A percentile compares a stretch with the other conserved stretches of the same genome.
These are phyloP conservation scores for Claviceps spartinae DNA, from an alignment of 2,329 filamentous ascomycete species.

Conservation along the genomic window DNA sequence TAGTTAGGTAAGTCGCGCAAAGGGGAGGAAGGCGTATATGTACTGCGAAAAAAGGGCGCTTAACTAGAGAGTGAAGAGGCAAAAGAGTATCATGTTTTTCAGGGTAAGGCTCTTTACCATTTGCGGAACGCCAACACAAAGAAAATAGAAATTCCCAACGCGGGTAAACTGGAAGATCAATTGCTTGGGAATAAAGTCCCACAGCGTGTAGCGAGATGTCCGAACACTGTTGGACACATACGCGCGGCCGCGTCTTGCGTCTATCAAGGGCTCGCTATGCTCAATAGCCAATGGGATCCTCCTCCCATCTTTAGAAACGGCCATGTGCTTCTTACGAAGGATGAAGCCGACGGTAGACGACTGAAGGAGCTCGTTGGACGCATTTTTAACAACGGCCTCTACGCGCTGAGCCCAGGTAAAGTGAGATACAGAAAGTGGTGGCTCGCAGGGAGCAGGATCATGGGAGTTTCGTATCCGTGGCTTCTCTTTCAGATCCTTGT, in stretches of 20 bases:
- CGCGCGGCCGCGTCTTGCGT: slow-evolving; percentile 33
- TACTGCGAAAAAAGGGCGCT: neutral
- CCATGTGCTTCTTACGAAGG: slow-evolving; percentile 52
- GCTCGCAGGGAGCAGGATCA: neutral
- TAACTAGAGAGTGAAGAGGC: neutral
- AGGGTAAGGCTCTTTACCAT: slow-evolving; percentile 28
- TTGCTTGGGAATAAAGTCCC: slow-evolving; percentile 77
- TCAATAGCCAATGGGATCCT: slow-evolving; percentile 30
- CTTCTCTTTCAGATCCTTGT: slow-evolving; percentile 2
- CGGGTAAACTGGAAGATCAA: slow-evolving; percentile 77
- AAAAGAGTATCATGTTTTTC: neutral
- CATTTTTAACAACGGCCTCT: slow-evolving; percentile 8
- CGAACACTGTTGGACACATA: slow-evolving; percentile 54
- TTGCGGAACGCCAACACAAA: slow-evolving; percentile 72
- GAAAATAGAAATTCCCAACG: slow-evolving; percentile 76
- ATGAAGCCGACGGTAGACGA: slow-evolving; percentile 33
- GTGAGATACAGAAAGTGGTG: neutral
- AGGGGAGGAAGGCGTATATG: neutral
- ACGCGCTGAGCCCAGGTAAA: slow-evolving; percentile 1
- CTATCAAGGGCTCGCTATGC: slow-evolving; percentile 27
- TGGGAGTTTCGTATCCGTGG: neutral
- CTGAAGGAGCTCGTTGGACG: slow-evolving; percentile 18
- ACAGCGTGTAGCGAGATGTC: slow-evolving; percentile 70
- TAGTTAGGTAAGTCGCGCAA: neutral
- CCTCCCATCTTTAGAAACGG: slow-evolving; percentile 57